Percentiles rank a stretch among this genome's conserved stretches.
Conservation (phyloP, 768 basidiomycete species). For the Roridomyces roridus region DNA sequence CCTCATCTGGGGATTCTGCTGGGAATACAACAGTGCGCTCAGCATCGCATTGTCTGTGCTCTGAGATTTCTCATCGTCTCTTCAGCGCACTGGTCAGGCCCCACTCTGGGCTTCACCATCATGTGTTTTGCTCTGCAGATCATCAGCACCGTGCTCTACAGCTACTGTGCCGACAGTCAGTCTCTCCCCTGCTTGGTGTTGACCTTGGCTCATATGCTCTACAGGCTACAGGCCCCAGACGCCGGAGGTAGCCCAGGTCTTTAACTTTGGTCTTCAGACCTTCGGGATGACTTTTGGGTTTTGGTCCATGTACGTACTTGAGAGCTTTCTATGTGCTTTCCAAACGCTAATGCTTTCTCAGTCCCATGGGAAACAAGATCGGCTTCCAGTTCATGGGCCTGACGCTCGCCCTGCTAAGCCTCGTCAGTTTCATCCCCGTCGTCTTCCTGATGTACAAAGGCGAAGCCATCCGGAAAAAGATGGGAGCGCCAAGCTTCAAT, state of each 20-base stretch:
- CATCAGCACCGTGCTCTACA: conserved; percentile 21
- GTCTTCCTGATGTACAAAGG: conserved; percentile 23
- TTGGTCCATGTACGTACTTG: conserved; percentile 18
- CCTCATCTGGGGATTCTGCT: conserved; percentile 25
- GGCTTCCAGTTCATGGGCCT: conserved; percentile 26
- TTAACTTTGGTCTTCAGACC: conserved; percentile 24
- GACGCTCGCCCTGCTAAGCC: conserved; percentile 18
- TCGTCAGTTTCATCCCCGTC: conserved; percentile 20
- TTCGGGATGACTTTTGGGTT: conserved; percentile 28
- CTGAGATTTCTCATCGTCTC: background rate
- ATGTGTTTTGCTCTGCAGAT: conserved; percentile 25
- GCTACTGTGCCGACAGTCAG: conserved; percentile 20
- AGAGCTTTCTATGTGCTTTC: background rate
- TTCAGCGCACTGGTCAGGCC: conserved; percentile 23
- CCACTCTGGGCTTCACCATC: conserved; percentile 19
- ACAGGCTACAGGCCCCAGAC: conserved; percentile 24
- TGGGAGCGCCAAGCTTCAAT: conserved; percentile 22
- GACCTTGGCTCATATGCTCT: background rate
- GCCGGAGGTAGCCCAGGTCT: conserved; percentile 23
- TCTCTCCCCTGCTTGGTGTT: background rate
- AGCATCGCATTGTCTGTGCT: background rate
- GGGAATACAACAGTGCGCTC: conserved; percentile 22
- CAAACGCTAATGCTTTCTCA: background rate
- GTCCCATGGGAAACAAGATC: conserved; percentile 24
- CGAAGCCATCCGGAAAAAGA: conserved; percentile 12